Evolutionary conservation across 352 stramenopile species (phyloP), one percentile per base, ranked within the genome.

Genomic region (Globisporangium viniferum): DNA sequence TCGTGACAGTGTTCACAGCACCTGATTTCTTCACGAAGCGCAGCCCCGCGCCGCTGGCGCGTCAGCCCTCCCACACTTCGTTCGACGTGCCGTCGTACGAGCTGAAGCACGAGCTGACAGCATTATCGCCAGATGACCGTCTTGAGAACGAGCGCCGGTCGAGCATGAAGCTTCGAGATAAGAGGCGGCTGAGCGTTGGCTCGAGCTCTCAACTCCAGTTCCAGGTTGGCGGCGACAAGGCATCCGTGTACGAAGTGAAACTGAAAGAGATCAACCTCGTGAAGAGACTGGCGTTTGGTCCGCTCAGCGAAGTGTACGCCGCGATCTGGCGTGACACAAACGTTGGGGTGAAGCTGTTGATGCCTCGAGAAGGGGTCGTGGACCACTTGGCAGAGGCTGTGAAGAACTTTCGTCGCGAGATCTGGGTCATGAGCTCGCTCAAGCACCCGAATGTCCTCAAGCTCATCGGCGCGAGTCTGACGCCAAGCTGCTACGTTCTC

Each of bases 161-260:
- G 2, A 86, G 81, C 10, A 77, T 88, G 31, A 78, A 81, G 60
- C 69, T 90, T 0, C 73, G 77, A 27, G 73, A 88, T 51, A 89
- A 90, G 59, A 71, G 86, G 1, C 74, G 86, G 0, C 61, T 91
- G 9, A 93, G 86, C n/a, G 63, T 92, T 0, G 84, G 82, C n/a
- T 72, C 59, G 4, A 79, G 77, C 18, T 88, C 86, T 9, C 75
- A 79, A 22, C 64, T 93, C 46, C 79, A 80, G 31, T 93, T 93
- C 64, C 73, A 92, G 18, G 81, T 93, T 3, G 81, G 78, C n/a
- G 81, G 79, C n/a, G 79, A 91, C 69, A 80, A 90, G 54, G 81
- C 79, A 31, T 83, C 77, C 0, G 86, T 93, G 55, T 93, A 93
- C 63, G 86, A 93, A 63, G 80, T 92, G 61, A 93, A 93, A 65